Evolutionary conservation across 2,329 filamentous ascomycete genomes (phyloP).

Genomic region (Sarocladiaceae sp.): DNA sequence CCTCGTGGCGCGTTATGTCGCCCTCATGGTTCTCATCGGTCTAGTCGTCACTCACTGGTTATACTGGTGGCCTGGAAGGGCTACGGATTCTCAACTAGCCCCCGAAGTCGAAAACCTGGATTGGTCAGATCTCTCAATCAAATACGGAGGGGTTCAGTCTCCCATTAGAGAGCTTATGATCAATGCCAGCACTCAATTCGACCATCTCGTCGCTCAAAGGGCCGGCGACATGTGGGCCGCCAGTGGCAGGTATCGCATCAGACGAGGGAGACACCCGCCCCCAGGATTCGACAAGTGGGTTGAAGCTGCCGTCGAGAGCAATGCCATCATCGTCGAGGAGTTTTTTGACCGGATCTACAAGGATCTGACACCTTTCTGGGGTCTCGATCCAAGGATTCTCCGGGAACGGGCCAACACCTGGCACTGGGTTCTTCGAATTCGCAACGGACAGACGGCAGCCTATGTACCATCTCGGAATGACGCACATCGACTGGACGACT

Average conservation of each 20-base stretch:
- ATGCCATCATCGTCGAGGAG: slow-evolving; percentile 56
- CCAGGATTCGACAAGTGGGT: slow-evolving; percentile 62
- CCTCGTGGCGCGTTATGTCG: slow-evolving; percentile 13
- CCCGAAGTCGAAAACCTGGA: neutral
- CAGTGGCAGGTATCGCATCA: slow-evolving; percentile 50
- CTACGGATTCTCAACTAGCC: neutral
- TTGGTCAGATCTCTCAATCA: neutral
- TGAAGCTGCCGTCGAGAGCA: slow-evolving; percentile 43
- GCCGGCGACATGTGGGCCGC: slow-evolving; percentile 47
- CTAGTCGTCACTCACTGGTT: neutral
- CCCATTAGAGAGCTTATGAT: slow-evolving; percentile 48
- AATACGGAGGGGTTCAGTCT: neutral
- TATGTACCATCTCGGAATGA: slow-evolving; percentile 34
- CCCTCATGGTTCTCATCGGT: neutral
- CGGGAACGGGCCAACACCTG: slow-evolving; percentile 36
- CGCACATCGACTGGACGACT: slow-evolving; percentile 42
- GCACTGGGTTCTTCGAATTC: slow-evolving; percentile 43
- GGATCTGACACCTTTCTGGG: slow-evolving; percentile 59
- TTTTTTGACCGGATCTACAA: slow-evolving; percentile 63
- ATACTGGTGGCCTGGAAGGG: neutral
- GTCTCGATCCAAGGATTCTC: slow-evolving; percentile 38
- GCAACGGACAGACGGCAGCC: slow-evolving; percentile 35
- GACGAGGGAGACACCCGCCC: slow-evolving; percentile 56
- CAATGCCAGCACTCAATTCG: slow-evolving; percentile 39
- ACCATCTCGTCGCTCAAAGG: slow-evolving; percentile 35